A percentile compares a stretch with the other conserved stretches of the same genome.
These are phyloP conservation scores for Capsicum rhomboideum DNA, from an alignment of 257 asterid species.

Conservation along the genomic window DNA sequence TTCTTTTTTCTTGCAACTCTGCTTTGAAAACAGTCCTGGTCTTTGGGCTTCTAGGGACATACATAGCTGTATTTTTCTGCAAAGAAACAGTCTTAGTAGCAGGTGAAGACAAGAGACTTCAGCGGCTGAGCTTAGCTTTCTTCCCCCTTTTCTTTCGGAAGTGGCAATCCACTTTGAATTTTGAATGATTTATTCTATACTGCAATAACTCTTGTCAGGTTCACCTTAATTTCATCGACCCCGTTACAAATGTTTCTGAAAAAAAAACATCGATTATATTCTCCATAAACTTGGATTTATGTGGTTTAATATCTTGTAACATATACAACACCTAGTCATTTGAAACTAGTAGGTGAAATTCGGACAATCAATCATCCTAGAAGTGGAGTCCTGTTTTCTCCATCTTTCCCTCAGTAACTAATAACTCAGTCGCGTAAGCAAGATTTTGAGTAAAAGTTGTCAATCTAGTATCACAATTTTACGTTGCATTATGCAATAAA, in stretches of 20 bases:
- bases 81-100: background rate
- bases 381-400: no score
- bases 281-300: background rate
- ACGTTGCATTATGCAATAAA: no score
- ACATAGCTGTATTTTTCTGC: background rate
- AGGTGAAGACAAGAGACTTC: background rate
- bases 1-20: background rate
- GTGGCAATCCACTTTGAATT: slow-evolving; percentile 1
- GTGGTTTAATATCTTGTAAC: background rate
- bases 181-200: background rate
- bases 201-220: background rate
- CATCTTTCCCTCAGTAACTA: no score
- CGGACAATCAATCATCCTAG: background rate
- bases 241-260: background rate
- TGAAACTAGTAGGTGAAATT: background rate
- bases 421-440: background rate
- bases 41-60: no score
- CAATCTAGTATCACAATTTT: no score
- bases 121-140: background rate
- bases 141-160: slow-evolving; percentile 3
- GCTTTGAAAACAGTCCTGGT: background rate
- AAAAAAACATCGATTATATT: background rate
- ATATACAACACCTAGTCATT: background rate
- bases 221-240: background rate
- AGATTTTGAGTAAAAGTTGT: background rate